A percentile compares a stretch with the other conserved stretches of the same genome.
These are phyloP conservation scores for Ganoderma sinense DNA, from an alignment of 1,284 basidiomycete genomes.

Conservation along the genomic window DNA sequence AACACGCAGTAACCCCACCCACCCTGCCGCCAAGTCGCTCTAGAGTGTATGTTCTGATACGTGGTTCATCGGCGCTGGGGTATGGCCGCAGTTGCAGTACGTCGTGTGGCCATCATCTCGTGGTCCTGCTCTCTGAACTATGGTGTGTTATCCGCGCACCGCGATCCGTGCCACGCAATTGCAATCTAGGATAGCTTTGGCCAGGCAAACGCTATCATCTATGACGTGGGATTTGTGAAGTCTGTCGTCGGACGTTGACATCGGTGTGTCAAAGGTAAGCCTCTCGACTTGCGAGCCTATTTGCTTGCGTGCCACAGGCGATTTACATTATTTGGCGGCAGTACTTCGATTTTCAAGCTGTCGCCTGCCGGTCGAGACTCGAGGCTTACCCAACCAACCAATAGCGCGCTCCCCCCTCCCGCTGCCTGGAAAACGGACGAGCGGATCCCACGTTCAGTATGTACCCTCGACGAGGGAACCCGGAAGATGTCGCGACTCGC, in stretches of 20 bases:
- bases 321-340: neutral
- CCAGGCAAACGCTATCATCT: neutral
- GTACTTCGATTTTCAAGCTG: neutral
- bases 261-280: neutral
- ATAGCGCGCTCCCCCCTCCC: neutral
- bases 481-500: neutral
- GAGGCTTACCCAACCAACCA: neutral
- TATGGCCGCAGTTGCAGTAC: neutral
- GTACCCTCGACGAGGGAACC: neutral
- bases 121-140: neutral
- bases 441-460: neutral
- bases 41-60: neutral
- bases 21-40: neutral
- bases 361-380: neutral
- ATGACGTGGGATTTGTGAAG: neutral
- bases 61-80: neutral
- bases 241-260: neutral
- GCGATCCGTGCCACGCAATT: neutral
- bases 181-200: neutral
- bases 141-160: neutral
- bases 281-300: neutral
- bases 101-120: neutral
- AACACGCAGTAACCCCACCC: neutral
- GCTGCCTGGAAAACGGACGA: neutral
- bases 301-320: neutral